Evolutionary conservation across 2,329 filamentous ascomycete species (phyloP), one percentile per base, ranked within the genome.

Genomic region (Davidsoniella neocaledoniae): DNA sequence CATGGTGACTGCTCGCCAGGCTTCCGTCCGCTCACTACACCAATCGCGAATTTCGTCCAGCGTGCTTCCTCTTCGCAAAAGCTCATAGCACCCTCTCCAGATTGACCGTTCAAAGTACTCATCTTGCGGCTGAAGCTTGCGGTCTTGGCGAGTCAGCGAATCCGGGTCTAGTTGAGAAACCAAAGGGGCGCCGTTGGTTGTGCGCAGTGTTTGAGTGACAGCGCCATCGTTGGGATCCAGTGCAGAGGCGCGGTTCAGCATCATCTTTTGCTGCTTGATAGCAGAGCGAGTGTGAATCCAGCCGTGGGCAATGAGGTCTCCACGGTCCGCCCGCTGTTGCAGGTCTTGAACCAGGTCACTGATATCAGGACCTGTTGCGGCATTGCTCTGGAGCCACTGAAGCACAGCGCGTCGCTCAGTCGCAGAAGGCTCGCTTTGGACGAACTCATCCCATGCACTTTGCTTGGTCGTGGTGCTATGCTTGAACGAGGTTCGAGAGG

Each of bases 11-110:
- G 86, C 86, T 54, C 90, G 79, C 90, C 90, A 98, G 54, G 81
- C 76, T 65, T 96, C 88, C 8, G 86, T 85, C 53, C 84, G 76
- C 58, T 90, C 83, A 43, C 81, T 70, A 58, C 87, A 94, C 86
- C 87, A 95, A 45, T 88, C 83, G 49, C 79, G 76, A 55, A 96
- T 83, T 37, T 83, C 76, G 7, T 74, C 66, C 66, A 83, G 77
- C 54, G 72, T 77, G 56, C 78, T 80, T n/a, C 91, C 91, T 43
- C 87, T 79, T 45, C 90, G 79, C 48, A 98, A 70, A 70, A 94
- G 84, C 62, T 94, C 86, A 68, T 87, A 96, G 64, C 86, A 91
- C n/a, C 85, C 83, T 54, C 88, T 73, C 88, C 91, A 96, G 43
- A 94, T 84, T 2, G 87, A 83, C 48, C 82, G 77, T 66, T 98